Base-by-base conservation (phyloP, 768 basidiomycete species). In the Pisolithus orientalis region DNA sequence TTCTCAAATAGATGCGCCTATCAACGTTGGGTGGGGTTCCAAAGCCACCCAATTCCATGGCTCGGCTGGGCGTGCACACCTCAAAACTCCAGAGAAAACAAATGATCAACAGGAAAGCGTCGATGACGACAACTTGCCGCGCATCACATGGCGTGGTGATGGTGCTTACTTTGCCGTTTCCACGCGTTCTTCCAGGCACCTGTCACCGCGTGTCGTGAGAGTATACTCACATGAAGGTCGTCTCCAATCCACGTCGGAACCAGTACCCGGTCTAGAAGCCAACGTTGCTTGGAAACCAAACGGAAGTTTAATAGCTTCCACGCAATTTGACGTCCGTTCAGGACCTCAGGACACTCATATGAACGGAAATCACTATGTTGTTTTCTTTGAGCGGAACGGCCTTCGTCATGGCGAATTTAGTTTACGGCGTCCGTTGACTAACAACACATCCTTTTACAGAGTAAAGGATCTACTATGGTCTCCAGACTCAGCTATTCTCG, bases 11-110 rank as follows among this genome's bases (percentile, higher is more conserved):
- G 93, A 93, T 65, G 81, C 85, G 25, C 90, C 90, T 2, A 92
- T 97, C 61, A 91, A 94, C 60, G 92, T 97, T 53, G 96, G 96
- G 14, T 99, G 96, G 96, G 96, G 96, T 39, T 89, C 90, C 2
- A 95, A 94, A 63, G 79, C 89, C 65, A 98, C 96, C 0, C 96
- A 99, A 62, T 99, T 99, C 65, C 94, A 97, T 59, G 96, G 96
- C 9, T 95, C 94, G 0, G 74, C 92, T 4, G 95, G 96, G 16
- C 97, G 97, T 66, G 71, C 79, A 2, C 64, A 67, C 57, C 62
- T 67, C 51, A 58, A 56, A 32, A 87, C 88, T 24, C 90, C 78
- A 27, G 58, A 68, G 10, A 57, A 65, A 53, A 59, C 70, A 34
- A 62, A 69, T 4, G 62, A 59, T 31, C 71, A 80, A 17, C 77